Base-by-base conservation (phyloP, 176 grass and related monocot species). In the Otatea glauca region DNA sequence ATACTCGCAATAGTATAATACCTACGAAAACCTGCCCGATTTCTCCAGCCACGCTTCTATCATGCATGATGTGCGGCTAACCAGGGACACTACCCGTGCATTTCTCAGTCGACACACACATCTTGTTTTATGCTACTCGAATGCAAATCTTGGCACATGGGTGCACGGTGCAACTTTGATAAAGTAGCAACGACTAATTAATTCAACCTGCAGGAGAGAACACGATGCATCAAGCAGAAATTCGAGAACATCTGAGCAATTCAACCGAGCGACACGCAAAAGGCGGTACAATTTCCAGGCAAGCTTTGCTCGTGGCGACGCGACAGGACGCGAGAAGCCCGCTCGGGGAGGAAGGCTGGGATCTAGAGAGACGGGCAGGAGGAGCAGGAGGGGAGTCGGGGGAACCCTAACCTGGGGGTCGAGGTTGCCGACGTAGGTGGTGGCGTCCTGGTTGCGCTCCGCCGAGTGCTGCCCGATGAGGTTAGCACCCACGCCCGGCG, bases 401-500 rank as follows among this genome's bases (percentile, higher is more conserved):
- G 76, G 24, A 74, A 72, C 75, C 62, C 83, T 74, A 85, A 97
- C 93, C 91, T 99, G 96, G 43, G 96, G 91, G 62, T 96, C 93
- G 81, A 99, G 96, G 74, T 94, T 96, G 76, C 96, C 96, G 64
- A 99, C 96, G 86, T 99, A 99, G 81, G 91, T 92, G 65, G 96
- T 99, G 81, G 96, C 96, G 65, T 99, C 96, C 78, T 96, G 96
- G 81, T 99, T 99, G 74, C 96, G 89, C 89, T 99, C 93, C 37
- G 96, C 93, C 59, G 96, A 90, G 90, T 99, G 96, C 90, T 99
- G 93, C 29, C 96, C 93, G 20, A 99, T 92, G 0, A 99, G 84
- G 78, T 99, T 99, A 17, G 96, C 93, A 38, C 96, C 96, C 66
- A 99, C 93, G 44, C 96, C 96, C n/a, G 96, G 96, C 64, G 93